A percentile compares a stretch with the other conserved stretches of the same genome.
phyloP scores from a whole-genome alignment of 345 rosid species.

The Brassica incana region DNA sequence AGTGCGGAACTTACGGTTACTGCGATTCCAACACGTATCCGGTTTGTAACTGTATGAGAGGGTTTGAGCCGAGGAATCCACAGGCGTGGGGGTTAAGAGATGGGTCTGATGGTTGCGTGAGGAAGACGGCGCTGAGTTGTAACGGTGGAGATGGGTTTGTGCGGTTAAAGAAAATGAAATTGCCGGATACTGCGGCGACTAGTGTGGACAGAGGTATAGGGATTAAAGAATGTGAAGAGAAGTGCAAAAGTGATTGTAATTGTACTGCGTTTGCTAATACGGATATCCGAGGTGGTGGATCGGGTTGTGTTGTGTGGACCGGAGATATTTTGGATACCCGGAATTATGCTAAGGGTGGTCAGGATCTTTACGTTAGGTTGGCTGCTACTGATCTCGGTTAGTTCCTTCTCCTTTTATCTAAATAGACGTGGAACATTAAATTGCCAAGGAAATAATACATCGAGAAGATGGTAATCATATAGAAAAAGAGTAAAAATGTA shows the following conservation, averaged over 20 bases:
- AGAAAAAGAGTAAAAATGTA: background rate
- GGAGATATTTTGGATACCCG: constrained; percentile 47
- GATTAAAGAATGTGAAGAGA: constrained; percentile 40
- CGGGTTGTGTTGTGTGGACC: constrained; percentile 58
- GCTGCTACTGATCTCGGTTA: constrained; percentile 80
- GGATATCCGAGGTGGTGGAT: constrained; percentile 42
- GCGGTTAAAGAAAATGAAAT: constrained; percentile 55
- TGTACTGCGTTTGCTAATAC: constrained; percentile 51
- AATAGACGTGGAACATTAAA: background rate
- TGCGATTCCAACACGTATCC: constrained; percentile 77
- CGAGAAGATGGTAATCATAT: background rate
- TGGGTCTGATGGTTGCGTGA: constrained; percentile 70
- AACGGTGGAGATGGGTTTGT: constrained; percentile 50
- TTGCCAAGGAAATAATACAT: background rate
- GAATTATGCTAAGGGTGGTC: constrained; percentile 52
- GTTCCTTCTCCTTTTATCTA: constrained; percentile 27
- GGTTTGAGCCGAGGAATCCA: constrained; percentile 57
- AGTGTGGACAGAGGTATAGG: constrained; percentile 44
- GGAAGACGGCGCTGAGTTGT: constrained; percentile 55
- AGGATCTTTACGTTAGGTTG: constrained; percentile 69
- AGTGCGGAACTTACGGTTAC: constrained; percentile 67
- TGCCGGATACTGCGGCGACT: constrained; percentile 59
- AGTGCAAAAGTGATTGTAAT: constrained; percentile 46
- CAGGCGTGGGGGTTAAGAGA: constrained; percentile 58
- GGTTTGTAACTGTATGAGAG: constrained; percentile 63